Base-by-base conservation (phyloP, 2,329 filamentous ascomycete genomes). In the Trichoderma gracile region DNA sequence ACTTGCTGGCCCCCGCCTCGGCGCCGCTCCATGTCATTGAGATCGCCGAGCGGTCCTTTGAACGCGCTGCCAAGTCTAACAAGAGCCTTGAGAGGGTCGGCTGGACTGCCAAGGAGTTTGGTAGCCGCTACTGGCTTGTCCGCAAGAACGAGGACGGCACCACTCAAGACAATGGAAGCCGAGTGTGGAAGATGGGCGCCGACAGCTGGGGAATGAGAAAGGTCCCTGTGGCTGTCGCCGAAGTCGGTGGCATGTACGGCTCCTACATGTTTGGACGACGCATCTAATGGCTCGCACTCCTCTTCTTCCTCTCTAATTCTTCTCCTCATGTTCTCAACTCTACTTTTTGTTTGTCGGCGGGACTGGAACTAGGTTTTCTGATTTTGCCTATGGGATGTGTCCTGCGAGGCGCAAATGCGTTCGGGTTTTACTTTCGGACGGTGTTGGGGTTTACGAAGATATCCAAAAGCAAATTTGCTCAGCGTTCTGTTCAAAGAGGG, bases 161-260 rank as follows among this genome's bases (percentile, higher is more conserved):
- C 42, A 73, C 70, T 50, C 68, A 71, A 53, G 78, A 79, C 67
- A 74, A 76, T 62, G 74, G 78, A 63, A 86, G 89, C 72, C 84
- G 88, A 69, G 78, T 80, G 71, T 95, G 91, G 91, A 95, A 95
- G 80, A 90, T 92, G 89, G 91, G 91, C 38, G 91, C 91, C 55
- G 85, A 86, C 70, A 91, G 87, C 78, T 94, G 91, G 91, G 91
- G 91, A 43, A 93, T 93, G 87, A 84, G 90, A 67, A 95, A 98
- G 79, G 84, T 98, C 47, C 96, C 94, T n/a, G 89, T 98, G 69
- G 92, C 91, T 27, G 86, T 88, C 72, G 92, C 93, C 60, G 94
- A 98, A 76, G 90, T 98, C 27, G 95, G 97, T 71, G 92, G 92
- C 67, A 96, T 96, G 73, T 97, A 98, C 73, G 95, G 95, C 23